Base-by-base conservation (phyloP, 805 yeast species). In the Torulaspora quercuum region DNA sequence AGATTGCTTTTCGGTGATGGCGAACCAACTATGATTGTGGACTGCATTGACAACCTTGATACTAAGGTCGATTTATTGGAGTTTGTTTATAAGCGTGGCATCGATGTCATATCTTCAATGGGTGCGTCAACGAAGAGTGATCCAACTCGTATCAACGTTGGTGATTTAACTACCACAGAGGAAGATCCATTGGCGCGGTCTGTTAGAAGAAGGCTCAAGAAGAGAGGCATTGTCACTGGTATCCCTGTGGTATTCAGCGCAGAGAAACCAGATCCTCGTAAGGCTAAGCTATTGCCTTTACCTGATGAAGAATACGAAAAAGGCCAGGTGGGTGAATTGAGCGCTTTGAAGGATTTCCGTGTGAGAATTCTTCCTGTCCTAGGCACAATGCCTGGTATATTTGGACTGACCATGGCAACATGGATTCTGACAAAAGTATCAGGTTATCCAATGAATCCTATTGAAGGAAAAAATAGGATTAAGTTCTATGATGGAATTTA, bases 71-170 rank as follows among this genome's bases (percentile, higher is more conserved):
- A 92, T 53, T 67, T 92, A 35, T 66, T 92, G 47, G 79, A 80
- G 20, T 89, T 72, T 61, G 81, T 95, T 48, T 67, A 79, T 55
- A 68, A 70, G 11, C 64, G 76, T 28, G 60, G 70, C 1, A 57
- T 90, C 21, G 76, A 75, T n/a, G 82, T 88, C 20, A 74, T 92
- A 25, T 80, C 95, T 4, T 84, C 96, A 1, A 94, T 94, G 78
- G 99, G 99, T 17, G 97, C 99, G 1, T 95, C 96, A 4, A 82
- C 95, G 50, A 92, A 92, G 60, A 82, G 95, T 35, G 99, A 92
- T 57, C 94, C 97, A 8, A 82, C 97, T 3, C 71, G 97, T 53
- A 76, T 92, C 39, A 84, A 87, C 56, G 73, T 92, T 26, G 88
- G 88, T 21, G 99, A 92, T 62, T 77, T 92, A 36, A 80, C 94